A percentile compares a stretch with the other conserved stretches of the same genome.
Evolutionary conservation across 768 basidiomycete species (phyloP).

Genomic region (Suillus paluster): DNA sequence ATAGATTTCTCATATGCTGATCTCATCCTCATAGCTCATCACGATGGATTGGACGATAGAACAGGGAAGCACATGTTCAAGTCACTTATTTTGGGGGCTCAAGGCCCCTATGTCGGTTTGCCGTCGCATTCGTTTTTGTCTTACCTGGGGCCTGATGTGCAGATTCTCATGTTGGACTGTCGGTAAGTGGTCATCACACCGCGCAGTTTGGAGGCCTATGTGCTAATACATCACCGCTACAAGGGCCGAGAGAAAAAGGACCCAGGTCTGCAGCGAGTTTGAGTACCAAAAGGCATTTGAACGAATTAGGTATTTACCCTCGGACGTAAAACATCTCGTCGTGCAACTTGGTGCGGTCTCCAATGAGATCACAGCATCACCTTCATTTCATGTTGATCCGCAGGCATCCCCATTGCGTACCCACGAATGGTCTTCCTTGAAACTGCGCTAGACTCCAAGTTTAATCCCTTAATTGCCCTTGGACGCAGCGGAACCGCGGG

Average conservation of each 20-base stretch:
- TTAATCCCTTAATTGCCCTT: conserved; percentile 83
- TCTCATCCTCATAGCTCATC: conserved; percentile 18
- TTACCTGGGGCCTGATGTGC: conserved; percentile 78
- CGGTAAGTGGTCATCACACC: conserved; percentile 50
- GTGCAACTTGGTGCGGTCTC: conserved; percentile 68
- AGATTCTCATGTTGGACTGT: conserved; percentile 80
- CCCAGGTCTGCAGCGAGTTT: conserved; percentile 74
- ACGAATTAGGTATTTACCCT: conserved; percentile 62
- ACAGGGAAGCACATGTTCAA: conserved; percentile 67
- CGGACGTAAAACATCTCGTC: conserved; percentile 77
- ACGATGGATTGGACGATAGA: conserved; percentile 74
- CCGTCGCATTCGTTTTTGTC: conserved; percentile 84
- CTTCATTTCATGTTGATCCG: not conserved
- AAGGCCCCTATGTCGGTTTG: conserved; percentile 77
- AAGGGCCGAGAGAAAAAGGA: conserved; percentile 85
- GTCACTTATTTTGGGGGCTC: conserved; percentile 73
- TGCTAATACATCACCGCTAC: conserved; percentile 10
- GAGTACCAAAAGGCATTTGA: conserved; percentile 79
- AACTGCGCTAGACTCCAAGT: conserved; percentile 72
- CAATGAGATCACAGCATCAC: conserved; percentile 4
- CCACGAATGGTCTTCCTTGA: conserved; percentile 94
- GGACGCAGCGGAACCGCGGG: conserved; percentile 70
- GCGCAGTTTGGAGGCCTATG: not conserved
- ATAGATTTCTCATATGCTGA: conserved; percentile 9
- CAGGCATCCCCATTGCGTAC: conserved; percentile 85